These are phyloP conservation scores for Pseudogymnoascus sp. DNA, from an alignment of 2,329 filamentous ascomycete genomes.

Conservation along the genomic window DNA sequence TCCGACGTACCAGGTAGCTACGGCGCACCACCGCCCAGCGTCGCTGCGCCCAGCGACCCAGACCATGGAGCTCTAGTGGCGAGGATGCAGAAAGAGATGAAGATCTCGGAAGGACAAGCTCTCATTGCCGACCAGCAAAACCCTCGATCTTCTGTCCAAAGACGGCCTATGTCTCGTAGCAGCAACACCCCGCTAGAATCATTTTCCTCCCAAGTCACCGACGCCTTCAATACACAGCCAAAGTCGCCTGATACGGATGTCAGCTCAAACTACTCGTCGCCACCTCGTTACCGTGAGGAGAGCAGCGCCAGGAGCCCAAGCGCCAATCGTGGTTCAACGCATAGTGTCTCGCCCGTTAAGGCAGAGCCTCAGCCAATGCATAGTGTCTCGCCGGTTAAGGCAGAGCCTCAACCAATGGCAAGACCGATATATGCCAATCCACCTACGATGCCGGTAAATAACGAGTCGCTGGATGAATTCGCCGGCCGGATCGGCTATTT, in stretches of 20 bases:
- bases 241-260: background rate
- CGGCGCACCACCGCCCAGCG: background rate
- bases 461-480: conserved; percentile 64
- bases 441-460: conserved; percentile 37
- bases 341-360: background rate
- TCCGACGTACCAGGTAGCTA: background rate
- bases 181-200: background rate
- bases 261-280: background rate
- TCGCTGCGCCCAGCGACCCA: conserved; percentile 14
- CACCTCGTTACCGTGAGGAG: background rate
- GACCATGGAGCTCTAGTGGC: conserved; percentile 1
- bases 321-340: background rate
- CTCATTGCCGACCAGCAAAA: conserved; percentile 21
- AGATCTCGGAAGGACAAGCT: conserved; percentile 29
- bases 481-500: conserved; percentile 62
- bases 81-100: conserved; percentile 14
- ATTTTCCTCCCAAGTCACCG: background rate
- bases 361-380: too few species aligned
- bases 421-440: background rate
- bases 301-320: background rate
- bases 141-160: background rate
- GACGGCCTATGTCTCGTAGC: conserved; percentile 21
- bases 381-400: background rate
- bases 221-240: background rate
- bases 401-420: conserved; percentile 9